phyloP scores from a whole-genome alignment of 768 basidiomycete species.

The Vishniacozyma victoriae region DNA sequence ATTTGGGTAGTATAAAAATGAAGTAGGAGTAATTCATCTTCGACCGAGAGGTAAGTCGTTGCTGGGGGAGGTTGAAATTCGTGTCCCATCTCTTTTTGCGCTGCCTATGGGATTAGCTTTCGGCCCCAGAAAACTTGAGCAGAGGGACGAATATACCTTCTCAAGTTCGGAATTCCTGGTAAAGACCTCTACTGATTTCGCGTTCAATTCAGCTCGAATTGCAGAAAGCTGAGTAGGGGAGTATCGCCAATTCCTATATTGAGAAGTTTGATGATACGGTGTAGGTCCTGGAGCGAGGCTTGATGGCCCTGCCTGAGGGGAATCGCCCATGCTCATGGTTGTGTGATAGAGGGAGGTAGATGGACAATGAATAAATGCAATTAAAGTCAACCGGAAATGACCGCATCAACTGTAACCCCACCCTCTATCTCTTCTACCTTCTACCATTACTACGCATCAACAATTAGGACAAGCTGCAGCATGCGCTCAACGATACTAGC shows the following conservation, averaged over 20 bases:
- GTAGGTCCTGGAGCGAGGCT: constrained; percentile 19
- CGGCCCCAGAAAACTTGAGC: background rate
- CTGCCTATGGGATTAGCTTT: constrained; percentile 14
- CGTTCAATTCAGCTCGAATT: constrained; percentile 65
- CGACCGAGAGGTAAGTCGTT: constrained; percentile 66
- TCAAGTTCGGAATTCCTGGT: constrained; percentile 70
- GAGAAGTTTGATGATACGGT: constrained; percentile 43
- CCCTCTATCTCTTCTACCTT: too few species aligned
- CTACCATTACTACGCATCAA: too few species aligned
- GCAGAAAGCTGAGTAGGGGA: constrained; percentile 60
- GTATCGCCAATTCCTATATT: constrained; percentile 79
- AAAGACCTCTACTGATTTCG: constrained; percentile 69
- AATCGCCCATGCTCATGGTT: background rate
- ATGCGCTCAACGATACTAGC: too few species aligned
- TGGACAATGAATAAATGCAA: too few species aligned
- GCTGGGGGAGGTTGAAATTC: constrained; percentile 52
- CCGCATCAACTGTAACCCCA: too few species aligned
- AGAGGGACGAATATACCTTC: constrained; percentile 53
- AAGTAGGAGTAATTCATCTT: constrained; percentile 82
- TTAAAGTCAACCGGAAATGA: too few species aligned
- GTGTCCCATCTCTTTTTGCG: constrained; percentile 31
- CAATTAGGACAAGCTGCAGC: too few species aligned
- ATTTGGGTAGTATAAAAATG: constrained; percentile 83
- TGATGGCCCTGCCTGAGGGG: background rate
- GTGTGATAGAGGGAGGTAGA: background rate